Conservation (phyloP, 768 basidiomycete species). For the Kwoniella mangroviensis region DNA sequence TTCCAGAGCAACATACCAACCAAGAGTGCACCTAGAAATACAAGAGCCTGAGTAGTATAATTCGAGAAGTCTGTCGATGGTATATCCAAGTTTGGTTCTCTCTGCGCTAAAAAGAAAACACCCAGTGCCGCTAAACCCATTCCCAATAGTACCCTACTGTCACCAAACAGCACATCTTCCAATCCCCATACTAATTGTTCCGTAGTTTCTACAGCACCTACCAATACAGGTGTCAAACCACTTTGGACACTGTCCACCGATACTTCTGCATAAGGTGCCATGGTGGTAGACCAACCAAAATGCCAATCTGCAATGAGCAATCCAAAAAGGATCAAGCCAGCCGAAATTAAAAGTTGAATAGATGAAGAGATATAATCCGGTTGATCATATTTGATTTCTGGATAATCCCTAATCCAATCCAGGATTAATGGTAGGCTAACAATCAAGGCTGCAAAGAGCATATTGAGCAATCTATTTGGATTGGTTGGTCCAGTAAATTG, state of each 20-base stretch:
- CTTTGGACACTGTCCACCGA: conserved; percentile 14
- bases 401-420: conserved; percentile 34
- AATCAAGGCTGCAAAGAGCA: conserved; percentile 28
- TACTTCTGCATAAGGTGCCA: conserved; percentile 17
- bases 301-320: conserved; percentile 29
- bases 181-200: conserved; percentile 34
- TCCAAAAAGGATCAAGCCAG: conserved; percentile 13
- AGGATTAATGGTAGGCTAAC: conserved; percentile 27
- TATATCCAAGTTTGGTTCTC: conserved; percentile 17
- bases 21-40: conserved; percentile 19
- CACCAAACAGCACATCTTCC: conserved; percentile 46
- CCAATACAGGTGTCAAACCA: conserved; percentile 19
- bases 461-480: conserved; percentile 32
- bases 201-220: conserved; percentile 25
- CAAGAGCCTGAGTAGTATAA: conserved; percentile 17
- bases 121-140: conserved; percentile 28
- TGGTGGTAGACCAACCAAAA: conserved; percentile 22
- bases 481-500: conserved; percentile 36
- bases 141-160: conserved; percentile 34
- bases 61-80: conserved; percentile 21
- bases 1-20: conserved; percentile 34
- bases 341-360: conserved; percentile 32
- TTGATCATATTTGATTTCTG: conserved; percentile 13
- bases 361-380: conserved; percentile 27
- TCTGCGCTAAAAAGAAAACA: conserved; percentile 21